Percentiles rank a stretch among this genome's conserved stretches.
Conservation (phyloP, 1,284 basidiomycete genomes). For the Fomitopsis palustris region DNA sequence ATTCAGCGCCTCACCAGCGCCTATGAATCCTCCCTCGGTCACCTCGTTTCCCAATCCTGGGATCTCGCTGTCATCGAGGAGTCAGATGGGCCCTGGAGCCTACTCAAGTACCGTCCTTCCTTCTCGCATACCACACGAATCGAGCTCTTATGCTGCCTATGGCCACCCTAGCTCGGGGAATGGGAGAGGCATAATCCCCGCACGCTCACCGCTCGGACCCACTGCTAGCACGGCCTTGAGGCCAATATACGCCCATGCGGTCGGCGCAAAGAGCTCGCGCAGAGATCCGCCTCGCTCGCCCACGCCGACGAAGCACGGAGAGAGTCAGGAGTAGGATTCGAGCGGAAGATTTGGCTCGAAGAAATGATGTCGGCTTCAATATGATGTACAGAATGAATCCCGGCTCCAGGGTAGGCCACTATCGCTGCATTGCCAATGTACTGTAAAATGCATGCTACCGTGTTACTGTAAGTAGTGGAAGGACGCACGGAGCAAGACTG, state of each 20-base stretch:
- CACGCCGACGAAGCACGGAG: not conserved
- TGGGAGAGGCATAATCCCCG: constrained; percentile 14
- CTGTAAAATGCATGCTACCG: not conserved
- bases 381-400: no score
- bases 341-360: not conserved
- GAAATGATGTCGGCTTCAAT: not conserved
- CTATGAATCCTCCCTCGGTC: not conserved
- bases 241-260: not conserved
- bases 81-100: not conserved
- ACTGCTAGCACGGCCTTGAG: constrained; percentile 19
- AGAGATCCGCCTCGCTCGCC: not conserved
- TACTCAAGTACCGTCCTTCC: not conserved
- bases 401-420: not conserved
- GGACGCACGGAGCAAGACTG: not conserved
- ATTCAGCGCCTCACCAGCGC: not conserved
- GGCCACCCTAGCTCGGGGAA: not conserved
- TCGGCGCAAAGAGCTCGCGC: not conserved
- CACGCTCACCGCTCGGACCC: constrained; percentile 22
- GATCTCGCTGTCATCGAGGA: not conserved
- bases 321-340: not conserved
- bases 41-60: not conserved
- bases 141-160: not conserved
- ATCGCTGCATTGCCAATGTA: not conserved
- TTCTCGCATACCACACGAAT: not conserved
- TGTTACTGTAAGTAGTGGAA: not conserved